A percentile compares a stretch with the other conserved stretches of the same genome.
These are phyloP conservation scores for Yarrowia sp. DNA, from an alignment of 805 yeast species.

Conservation along the genomic window DNA sequence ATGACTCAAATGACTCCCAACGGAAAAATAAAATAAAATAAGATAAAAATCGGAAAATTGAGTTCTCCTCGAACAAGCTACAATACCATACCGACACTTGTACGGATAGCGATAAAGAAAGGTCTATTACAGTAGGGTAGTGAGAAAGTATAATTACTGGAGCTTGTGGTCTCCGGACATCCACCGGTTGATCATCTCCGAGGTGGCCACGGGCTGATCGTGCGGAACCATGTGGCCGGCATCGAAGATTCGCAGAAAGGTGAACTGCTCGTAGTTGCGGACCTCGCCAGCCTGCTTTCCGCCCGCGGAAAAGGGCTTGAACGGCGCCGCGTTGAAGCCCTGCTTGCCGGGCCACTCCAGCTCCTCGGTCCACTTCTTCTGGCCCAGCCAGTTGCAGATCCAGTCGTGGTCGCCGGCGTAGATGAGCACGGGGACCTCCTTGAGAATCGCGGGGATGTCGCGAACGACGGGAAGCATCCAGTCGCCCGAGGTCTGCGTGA, in stretches of 20 bases:
- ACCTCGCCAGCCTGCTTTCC: slow-evolving; percentile 61
- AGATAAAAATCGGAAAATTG: too few species aligned
- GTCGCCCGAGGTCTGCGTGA: slow-evolving; percentile 84
- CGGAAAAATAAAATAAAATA: too few species aligned
- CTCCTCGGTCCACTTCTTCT: slow-evolving; percentile 77
- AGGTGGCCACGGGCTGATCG: slow-evolving; percentile 76
- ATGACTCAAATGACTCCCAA: too few species aligned
- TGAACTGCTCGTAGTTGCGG: slow-evolving; percentile 67
- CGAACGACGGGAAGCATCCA: slow-evolving; percentile 85
- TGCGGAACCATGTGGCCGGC: slow-evolving; percentile 99
- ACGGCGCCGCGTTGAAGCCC: slow-evolving; percentile 48
- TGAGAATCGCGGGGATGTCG: slow-evolving; percentile 67
- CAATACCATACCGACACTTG: too few species aligned
- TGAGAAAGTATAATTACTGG: neutral
- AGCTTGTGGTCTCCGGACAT: slow-evolving; percentile 43
- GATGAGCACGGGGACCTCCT: slow-evolving; percentile 74
- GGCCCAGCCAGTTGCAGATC: slow-evolving; percentile 96
- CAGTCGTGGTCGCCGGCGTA: slow-evolving; percentile 97
- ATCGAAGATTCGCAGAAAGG: slow-evolving; percentile 78
- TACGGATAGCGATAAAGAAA: too few species aligned
- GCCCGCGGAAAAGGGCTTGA: slow-evolving; percentile 44
- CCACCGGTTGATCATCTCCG: slow-evolving; percentile 87
- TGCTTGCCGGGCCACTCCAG: slow-evolving; percentile 65
- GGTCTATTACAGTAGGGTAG: neutral
- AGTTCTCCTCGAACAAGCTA: too few species aligned